phyloP scores from a whole-genome alignment of 2,329 filamentous ascomycete species.

The Penicillium sp. region DNA sequence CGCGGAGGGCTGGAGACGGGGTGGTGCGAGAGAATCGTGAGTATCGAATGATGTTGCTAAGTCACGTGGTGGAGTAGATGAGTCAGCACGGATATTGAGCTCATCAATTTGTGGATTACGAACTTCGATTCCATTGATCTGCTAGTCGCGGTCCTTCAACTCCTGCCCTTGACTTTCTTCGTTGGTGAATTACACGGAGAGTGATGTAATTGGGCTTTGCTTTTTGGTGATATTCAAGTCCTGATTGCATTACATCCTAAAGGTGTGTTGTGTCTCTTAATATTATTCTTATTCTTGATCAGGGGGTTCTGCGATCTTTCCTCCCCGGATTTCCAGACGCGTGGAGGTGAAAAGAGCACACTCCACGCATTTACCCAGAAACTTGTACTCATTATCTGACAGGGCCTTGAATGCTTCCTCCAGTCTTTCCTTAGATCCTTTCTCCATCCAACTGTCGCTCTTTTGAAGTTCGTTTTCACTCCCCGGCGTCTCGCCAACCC shows the following conservation, averaged over 20 bases:
- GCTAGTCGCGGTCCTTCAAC: background rate
- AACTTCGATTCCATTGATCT: background rate
- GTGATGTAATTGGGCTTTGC: background rate
- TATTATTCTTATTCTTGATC: background rate
- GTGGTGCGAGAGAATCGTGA: slow-evolving; percentile 32
- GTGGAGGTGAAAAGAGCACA: background rate
- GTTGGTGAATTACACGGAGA: background rate
- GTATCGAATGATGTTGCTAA: slow-evolving; percentile 36
- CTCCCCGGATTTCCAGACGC: slow-evolving; percentile 8
- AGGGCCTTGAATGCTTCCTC: background rate
- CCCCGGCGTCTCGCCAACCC: background rate
- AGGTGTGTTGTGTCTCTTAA: background rate
- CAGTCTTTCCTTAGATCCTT: background rate
- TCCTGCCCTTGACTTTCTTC: background rate
- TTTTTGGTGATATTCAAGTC: background rate
- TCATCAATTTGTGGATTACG: background rate
- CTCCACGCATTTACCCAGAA: background rate
- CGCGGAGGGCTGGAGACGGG: slow-evolving; percentile 20
- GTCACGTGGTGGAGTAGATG: slow-evolving; percentile 13
- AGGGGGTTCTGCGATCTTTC: slow-evolving; percentile 5
- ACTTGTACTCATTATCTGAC: background rate
- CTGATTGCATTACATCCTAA: background rate
- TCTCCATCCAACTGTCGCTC: background rate
- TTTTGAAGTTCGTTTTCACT: background rate
- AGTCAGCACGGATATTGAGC: slow-evolving; percentile 17